phyloP scores from a whole-genome alignment of 305 asterid species.

The Petunia hybrid region DNA sequence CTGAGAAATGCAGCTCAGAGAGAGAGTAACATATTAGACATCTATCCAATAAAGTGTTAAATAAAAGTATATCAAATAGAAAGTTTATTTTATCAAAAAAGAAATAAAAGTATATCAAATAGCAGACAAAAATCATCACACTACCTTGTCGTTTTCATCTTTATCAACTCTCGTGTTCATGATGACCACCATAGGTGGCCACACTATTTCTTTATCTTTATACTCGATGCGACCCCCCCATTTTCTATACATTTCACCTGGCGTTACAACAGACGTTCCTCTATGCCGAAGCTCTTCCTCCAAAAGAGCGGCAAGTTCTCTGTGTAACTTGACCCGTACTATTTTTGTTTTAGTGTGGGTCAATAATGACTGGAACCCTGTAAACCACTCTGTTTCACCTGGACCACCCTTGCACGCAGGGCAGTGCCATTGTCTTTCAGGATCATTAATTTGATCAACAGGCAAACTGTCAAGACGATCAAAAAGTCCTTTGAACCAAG shows the following conservation, averaged over 20 bases:
- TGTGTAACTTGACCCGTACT: slow-evolving; percentile 74
- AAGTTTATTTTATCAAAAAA: background rate
- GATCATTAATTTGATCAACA: slow-evolving; percentile 60
- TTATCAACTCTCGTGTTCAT: slow-evolving; percentile 69
- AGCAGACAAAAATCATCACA: slow-evolving; percentile 25
- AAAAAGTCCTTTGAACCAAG: slow-evolving; percentile 62
- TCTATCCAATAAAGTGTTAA: too few species aligned
- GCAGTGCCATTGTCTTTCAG: slow-evolving; percentile 84
- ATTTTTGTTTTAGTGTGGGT: slow-evolving; percentile 69
- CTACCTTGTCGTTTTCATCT: slow-evolving; percentile 67
- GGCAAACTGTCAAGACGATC: slow-evolving; percentile 56
- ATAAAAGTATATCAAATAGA: too few species aligned
- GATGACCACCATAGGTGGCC: slow-evolving; percentile 85
- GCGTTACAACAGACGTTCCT: slow-evolving; percentile 71
- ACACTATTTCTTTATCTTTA: slow-evolving; percentile 68
- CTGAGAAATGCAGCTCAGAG: slow-evolving; percentile 44
- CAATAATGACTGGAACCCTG: slow-evolving; percentile 72
- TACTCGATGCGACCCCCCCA: slow-evolving; percentile 63
- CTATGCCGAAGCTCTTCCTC: slow-evolving; percentile 72
- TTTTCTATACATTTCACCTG: slow-evolving; percentile 66
- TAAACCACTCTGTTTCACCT: slow-evolving; percentile 83
- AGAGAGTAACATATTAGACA: background rate
- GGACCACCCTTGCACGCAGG: slow-evolving; percentile 85
- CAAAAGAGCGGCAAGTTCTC: slow-evolving; percentile 71
- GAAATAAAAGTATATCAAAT: slow-evolving; percentile 5